Percentiles rank a stretch among this genome's conserved stretches.
phyloP scores from a whole-genome alignment of 2,329 filamentous ascomycete species.

The Basipetospora chlamydospora region DNA sequence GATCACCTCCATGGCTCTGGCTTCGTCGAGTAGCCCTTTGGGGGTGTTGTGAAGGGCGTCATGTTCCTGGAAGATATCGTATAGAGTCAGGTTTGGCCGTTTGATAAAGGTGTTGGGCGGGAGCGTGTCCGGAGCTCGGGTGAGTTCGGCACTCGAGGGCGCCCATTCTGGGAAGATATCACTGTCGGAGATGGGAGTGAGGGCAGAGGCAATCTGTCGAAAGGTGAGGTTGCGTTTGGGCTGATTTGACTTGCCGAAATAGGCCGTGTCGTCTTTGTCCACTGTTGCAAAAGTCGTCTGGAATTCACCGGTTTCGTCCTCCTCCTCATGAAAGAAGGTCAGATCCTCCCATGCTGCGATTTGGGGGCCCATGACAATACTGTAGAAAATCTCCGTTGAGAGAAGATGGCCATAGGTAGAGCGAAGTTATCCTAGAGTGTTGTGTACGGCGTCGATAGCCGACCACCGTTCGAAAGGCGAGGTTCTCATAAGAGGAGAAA shows the following conservation, averaged over 20 bases:
- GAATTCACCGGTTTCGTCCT: slow-evolving; percentile 1
- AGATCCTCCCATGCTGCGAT: slow-evolving; percentile 5
- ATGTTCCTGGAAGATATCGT: neutral
- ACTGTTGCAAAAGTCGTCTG: slow-evolving; percentile 3
- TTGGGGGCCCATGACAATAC: slow-evolving; percentile 4
- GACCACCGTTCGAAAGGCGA: too few relatives aligned
- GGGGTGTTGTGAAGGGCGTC: neutral
- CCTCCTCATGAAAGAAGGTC: neutral
- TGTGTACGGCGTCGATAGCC: too few relatives aligned
- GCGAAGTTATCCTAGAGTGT: too few relatives aligned
- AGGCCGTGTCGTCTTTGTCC: slow-evolving; percentile 3
- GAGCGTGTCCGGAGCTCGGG: neutral
- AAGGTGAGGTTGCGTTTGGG: neutral
- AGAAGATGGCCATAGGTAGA: too few relatives aligned
- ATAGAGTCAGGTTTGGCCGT: neutral
- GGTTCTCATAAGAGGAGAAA: too few relatives aligned
- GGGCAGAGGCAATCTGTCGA: neutral
- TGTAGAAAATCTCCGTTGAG: too few relatives aligned
- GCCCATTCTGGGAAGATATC: neutral
- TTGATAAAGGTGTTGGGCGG: neutral
- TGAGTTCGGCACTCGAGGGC: neutral
- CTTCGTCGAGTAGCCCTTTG: slow-evolving; percentile 9
- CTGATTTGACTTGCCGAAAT: slow-evolving; percentile 1
- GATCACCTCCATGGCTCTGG: slow-evolving; percentile 10
- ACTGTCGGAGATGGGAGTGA: neutral